Base-by-base conservation (phyloP, 176 grass and related monocot species). In the Musa schizocarpa region DNA sequence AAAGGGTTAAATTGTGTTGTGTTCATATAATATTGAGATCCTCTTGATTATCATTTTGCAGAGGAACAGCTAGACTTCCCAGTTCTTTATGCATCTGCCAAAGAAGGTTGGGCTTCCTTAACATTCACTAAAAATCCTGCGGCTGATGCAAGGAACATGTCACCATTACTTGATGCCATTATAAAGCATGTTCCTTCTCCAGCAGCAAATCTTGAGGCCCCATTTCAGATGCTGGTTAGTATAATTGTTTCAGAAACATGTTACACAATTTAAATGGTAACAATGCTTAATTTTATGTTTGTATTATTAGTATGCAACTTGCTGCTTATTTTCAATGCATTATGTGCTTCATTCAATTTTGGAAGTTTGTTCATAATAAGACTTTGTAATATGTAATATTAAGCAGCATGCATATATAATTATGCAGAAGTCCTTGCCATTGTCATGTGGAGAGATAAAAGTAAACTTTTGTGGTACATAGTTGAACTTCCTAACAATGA, bases 51-150 rank as follows among this genome's bases (percentile, higher is more conserved):
- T 66, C 9, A 52, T 75, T 74, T 88, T 82, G 61, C 86, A 99
- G 95, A 99, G 88, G 88, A 94, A 84, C 95, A 99, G 27, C 80
- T 99, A 56, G 95, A 99, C 79, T 99, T 99, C 49, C 95, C 95
- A 34, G 95, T 99, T 88, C 85, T 99, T 76, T 99, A 99, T 85
- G 95, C 95, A 77, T 99, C 95, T 25, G 95, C 95, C 9, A 99
- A 94, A 84, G 95, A 99, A 87, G 95, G 95, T 29, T 99, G 95
- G 95, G 90, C 95, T 87, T 99, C 95, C 70, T 83, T 75, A 63
- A 82, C 80, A 71, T 99, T 87, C 85, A 99, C 95, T 7, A 99
- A 99, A 79, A 85, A 68, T 25, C 95, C 90, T 56, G 68, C 84
- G 58, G 95, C 87, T 74, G 78, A 89, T 87, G 86, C 69, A 69